Evolutionary conservation across 345 rosid species (phyloP), one percentile per base, ranked within the genome.

Genomic region (Barbarea vulgaris): DNA sequence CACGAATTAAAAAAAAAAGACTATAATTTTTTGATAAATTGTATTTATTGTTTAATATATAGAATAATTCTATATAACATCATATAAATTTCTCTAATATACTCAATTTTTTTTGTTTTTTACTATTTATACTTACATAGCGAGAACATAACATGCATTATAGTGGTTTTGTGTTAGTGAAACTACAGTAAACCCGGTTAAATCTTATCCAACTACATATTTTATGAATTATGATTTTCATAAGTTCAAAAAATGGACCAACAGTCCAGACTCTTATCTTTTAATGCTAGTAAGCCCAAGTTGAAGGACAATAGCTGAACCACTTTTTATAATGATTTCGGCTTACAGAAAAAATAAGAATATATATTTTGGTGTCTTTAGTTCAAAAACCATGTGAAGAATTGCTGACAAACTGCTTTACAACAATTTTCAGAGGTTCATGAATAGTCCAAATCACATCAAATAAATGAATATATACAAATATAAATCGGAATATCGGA

Each of bases 341-440:
- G 50, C 36, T 46, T 64, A 44, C 22, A 39, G 1, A 36, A 59
- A 48, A 8, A 28, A 15, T 46, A 25, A 36, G 11, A 10, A 19
- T 4, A 53, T 12, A 17, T 36, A 11, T 37, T 55, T 31, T 21
- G 10, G 80, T 70, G 76, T 70, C 80, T 77, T 64, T 56, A 47
- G 72, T 70, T 55, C 4, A 55, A 46, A 27, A 1, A 42, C 27
- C 80, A 77, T 77, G 80, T 77, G 80, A 47, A 37, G 57, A 70
- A 64, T 77, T 37, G 62, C 80, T 64, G 76, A 77, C 80, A 77
- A 77, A 77, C 53, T 77, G 72, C 80, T 70, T 56, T 48, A 47
- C 36, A 64, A 47, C 56, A 69, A 69, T 60, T 51, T n/a, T 62
- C 51, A 76, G 64, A 76, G 65, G 70, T 76, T 69, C 75, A 69